Conservation (phyloP, 805 yeast species). For the Zygoascus tannicola region DNA sequence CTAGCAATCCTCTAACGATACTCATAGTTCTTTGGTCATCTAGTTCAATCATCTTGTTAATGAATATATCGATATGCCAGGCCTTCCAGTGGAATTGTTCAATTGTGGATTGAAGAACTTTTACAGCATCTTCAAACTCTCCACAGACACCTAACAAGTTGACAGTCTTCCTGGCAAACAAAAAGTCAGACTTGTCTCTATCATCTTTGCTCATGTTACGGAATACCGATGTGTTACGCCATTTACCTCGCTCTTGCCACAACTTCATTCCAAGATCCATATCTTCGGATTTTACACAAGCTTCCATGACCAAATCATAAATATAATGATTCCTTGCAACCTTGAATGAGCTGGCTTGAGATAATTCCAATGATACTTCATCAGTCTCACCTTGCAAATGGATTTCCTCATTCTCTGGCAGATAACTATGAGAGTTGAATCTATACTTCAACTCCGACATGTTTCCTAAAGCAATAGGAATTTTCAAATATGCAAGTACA, state of each 20-base stretch:
- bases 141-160: conserved; percentile 46
- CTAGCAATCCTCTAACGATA: background rate
- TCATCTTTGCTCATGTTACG: conserved; percentile 28
- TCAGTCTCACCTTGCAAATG: conserved; percentile 4
- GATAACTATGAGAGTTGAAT: conserved; percentile 30
- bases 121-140: conserved; percentile 57
- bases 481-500: conserved; percentile 44
- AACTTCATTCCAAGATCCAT: conserved; percentile 50
- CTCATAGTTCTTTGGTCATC: conserved; percentile 25
- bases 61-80: conserved; percentile 26
- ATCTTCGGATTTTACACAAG: conserved; percentile 50
- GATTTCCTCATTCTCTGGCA: background rate
- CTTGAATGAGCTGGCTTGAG: background rate
- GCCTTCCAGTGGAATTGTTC: conserved; percentile 63
- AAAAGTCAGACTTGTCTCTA: conserved; percentile 45
- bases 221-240: conserved; percentile 49
- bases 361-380: conserved; percentile 3
- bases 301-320: conserved; percentile 55
- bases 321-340: conserved; percentile 38
- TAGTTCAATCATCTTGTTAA: conserved; percentile 31
- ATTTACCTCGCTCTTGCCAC: conserved; percentile 75
- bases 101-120: conserved; percentile 56
- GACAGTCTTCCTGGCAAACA: conserved; percentile 67
- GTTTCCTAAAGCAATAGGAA: conserved; percentile 32
- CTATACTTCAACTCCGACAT: conserved; percentile 31